Evolutionary conservation across 345 rosid species (phyloP), one percentile per base, ranked within the genome.

Genomic region (Syzygium aromaticum): DNA sequence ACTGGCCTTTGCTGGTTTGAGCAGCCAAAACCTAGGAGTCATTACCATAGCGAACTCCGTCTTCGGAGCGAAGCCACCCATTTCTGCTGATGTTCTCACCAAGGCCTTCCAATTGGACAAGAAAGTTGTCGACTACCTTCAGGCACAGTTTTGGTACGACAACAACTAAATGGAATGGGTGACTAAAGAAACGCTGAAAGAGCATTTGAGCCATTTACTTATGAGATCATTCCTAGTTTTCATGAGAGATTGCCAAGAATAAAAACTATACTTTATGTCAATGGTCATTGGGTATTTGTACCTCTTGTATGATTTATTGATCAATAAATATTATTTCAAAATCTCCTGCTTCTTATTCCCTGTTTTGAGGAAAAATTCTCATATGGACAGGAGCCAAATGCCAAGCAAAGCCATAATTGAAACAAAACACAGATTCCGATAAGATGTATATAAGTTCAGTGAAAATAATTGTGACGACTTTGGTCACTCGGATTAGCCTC

Each of bases 41-140:
- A 78, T 91, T 13, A 87, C 91, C 11, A 86, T 91, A 7, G 87
- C 93, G 3, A 89, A 89, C 11, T 77, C 90, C 0, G 56, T 90
- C 54, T 91, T 91, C 14, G 88, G 89, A 8, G 80, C 90, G 3
- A 56, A 85, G 0, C 91, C 91, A 7, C 77, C 84, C 28, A 91
- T 91, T 25, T 77, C 87, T 57, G 87, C 84, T 52, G 73, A 88
- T 80, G 85, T 85, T 86, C 89, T 92, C 3, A 88, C 91, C 88
- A 86, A 67, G 88, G 93, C 94, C 1, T 93, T 93, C 86, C 92
- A 91, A 67, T 54, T 93, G 87, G 89, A 90, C 54, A 56, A 11
- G 52, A 54, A 80, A n/a, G 40, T 84, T 6, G 90, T 93, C 17
- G 85, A 85, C 77, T 49, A 87, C 51, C 91, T 91, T 16, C 90